phyloP scores from a whole-genome alignment of 176 grass and related monocot species.

The Hordeum marinum region DNA sequence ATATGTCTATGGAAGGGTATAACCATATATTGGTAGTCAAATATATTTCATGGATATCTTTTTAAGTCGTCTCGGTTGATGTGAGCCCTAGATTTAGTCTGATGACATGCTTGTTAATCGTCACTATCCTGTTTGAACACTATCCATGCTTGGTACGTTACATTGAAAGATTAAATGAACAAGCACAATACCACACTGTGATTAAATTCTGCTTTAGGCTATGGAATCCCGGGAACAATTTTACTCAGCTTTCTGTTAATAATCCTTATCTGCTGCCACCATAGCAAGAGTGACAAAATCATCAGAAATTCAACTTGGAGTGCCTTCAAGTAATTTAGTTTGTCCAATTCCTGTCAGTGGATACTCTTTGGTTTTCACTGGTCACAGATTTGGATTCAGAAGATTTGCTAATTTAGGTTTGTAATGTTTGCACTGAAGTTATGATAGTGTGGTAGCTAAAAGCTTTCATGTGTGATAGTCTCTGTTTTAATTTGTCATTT shows the following conservation, averaged over 20 bases:
- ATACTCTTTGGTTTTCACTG: background rate
- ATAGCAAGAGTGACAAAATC: background rate
- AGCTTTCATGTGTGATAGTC: background rate
- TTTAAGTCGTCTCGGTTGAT: background rate
- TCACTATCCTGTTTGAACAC: background rate
- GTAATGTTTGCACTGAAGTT: background rate
- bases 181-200: background rate
- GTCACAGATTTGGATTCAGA: background rate
- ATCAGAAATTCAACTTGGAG: background rate
- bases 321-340: background rate
- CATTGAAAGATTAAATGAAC: background rate
- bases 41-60: background rate
- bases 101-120: background rate
- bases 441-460: background rate
- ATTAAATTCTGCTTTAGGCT: background rate
- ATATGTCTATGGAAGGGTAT: background rate
- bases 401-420: background rate
- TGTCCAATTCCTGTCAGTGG: background rate
- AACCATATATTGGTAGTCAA: background rate
- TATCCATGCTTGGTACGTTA: background rate
- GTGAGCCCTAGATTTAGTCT: background rate
- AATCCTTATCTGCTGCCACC: background rate
- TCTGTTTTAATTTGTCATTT: background rate
- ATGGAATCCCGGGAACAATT: background rate
- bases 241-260: background rate